A percentile compares a stretch with the other conserved stretches of the same genome.
phyloP scores from a whole-genome alignment of 495 filamentous ascomycete genomes.

The Acidomyces sp. region DNA sequence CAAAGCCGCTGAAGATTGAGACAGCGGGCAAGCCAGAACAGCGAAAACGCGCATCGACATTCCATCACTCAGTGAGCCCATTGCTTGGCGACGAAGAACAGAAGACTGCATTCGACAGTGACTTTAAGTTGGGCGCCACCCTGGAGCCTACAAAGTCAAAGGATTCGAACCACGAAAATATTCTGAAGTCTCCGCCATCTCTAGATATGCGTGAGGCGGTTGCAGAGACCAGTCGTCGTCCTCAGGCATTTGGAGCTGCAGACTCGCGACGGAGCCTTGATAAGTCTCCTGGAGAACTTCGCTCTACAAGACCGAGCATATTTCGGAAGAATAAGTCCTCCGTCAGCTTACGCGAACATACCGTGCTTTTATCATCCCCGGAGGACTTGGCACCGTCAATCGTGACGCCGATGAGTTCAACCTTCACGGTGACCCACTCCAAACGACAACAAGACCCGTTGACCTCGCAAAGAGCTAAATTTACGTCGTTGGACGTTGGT shows the following conservation, averaged over 20 bases:
- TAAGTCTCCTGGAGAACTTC: constrained; percentile 19
- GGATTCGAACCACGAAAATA: constrained; percentile 24
- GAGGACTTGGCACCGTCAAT: constrained; percentile 55
- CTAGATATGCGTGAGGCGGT: constrained; percentile 31
- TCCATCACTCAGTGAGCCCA: constrained; percentile 6
- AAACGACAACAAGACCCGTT: constrained; percentile 9
- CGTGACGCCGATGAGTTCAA: constrained; percentile 56
- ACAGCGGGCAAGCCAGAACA: constrained; percentile 31
- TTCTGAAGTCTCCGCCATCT: constrained; percentile 24
- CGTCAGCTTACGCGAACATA: constrained; percentile 58
- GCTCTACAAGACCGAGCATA: constrained; percentile 33
- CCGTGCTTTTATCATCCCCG: constrained; percentile 59
- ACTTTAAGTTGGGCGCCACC: constrained; percentile 12
- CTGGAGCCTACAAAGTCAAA: constrained; percentile 2
- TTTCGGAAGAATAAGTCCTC: constrained; percentile 66
- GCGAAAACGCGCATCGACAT: constrained; percentile 14
- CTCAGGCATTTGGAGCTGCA: constrained; percentile 6
- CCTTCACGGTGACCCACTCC: constrained; percentile 44
- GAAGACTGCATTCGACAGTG: background rate
- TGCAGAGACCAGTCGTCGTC: background rate
- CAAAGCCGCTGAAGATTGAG: constrained; percentile 81
- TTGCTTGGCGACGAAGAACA: constrained; percentile 1
- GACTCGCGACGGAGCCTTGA: constrained; percentile 8
- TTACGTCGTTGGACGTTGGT: constrained; percentile 43
- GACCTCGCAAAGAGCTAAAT: constrained; percentile 36